Conservation (phyloP, 2,329 filamentous ascomycete genomes). For the Aspergillus fijiensis region DNA sequence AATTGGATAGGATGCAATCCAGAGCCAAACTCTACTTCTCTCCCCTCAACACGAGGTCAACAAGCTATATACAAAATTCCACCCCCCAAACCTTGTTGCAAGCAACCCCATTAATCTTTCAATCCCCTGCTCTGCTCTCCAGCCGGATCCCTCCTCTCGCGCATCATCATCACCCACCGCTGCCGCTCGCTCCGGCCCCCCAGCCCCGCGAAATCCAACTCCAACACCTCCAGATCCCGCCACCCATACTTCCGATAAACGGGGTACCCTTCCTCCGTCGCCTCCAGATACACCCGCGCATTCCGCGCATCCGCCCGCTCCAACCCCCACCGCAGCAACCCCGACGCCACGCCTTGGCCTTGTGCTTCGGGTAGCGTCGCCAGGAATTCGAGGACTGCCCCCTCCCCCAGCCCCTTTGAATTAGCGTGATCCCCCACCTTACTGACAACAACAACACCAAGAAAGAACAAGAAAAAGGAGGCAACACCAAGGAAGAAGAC, state of each 20-base stretch:
- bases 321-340: conserved; percentile 45
- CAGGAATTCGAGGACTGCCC: conserved; percentile 18
- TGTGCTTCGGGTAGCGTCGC: conserved; percentile 14
- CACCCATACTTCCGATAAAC: conserved; percentile 55
- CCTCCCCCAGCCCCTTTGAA: too few relatives aligned
- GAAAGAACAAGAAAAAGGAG: background rate
- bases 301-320: conserved; percentile 47
- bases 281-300: conserved; percentile 51
- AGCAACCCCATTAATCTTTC: too few relatives aligned
- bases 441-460: background rate
- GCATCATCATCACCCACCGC: conserved; percentile 26
- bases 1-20: too few relatives aligned
- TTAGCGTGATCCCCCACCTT: background rate
- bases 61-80: too few relatives aligned
- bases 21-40: too few relatives aligned
- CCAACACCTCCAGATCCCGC: conserved; percentile 37
- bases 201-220: conserved; percentile 35
- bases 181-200: conserved; percentile 18
- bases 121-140: background rate
- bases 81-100: too few relatives aligned
- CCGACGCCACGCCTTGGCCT: conserved; percentile 17
- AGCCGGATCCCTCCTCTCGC: background rate
- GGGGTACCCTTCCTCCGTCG: conserved; percentile 48
- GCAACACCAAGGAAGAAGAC: background rate
- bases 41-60: too few relatives aligned